Evolutionary conservation across 768 basidiomycete species (phyloP), one percentile per base, ranked within the genome.

Genomic region (Fistulinella prunicolor): DNA sequence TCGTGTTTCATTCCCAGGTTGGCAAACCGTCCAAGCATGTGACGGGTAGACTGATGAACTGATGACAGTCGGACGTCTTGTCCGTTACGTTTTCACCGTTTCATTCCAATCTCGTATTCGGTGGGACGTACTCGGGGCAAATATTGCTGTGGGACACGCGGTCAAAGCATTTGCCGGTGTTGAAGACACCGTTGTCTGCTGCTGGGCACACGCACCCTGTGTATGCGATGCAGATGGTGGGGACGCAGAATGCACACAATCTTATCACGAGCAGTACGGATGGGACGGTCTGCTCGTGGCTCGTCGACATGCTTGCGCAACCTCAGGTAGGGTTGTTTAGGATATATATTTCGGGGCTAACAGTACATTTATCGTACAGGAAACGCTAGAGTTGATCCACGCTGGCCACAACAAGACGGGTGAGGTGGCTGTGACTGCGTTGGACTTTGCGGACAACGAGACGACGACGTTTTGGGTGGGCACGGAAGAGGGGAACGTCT

Each of bases 71-170:
- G 39, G 96, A 99, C 61, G 94, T 98, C 29, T 82, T 99, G 17
- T 96, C 95, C 0, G 91, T 98, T 7, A 85, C 87, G 8, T 98
- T 98, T 67, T 97, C 96, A 0, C 94, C 96, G 0, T 98, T 96
- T 69, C 95, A 99, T 67, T 89, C 96, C 2, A 98, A 96, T 60
- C 81, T 97, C 16, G 80, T 99, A 32, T 96, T 98, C 54, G 96
- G 96, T 44, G 96, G 96, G 20, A 97, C 96, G n/a, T 98, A 98
- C 65, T 97, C 96, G 23, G 96, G 96, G 16, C 96, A 98, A 70
- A 94, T 99, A 52, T 73, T 99, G 22, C 79, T 98, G 0, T 99
- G 96, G 96, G 96, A 99, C 62, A 98, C 94, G 8, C 85, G 96
- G 39, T 92, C 94, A 2, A 95, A 95, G 64, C 93, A 96, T 64